Evolutionary conservation across 352 stramenopile species (phyloP).

Genomic region (Elongisporangium undulatum): DNA sequence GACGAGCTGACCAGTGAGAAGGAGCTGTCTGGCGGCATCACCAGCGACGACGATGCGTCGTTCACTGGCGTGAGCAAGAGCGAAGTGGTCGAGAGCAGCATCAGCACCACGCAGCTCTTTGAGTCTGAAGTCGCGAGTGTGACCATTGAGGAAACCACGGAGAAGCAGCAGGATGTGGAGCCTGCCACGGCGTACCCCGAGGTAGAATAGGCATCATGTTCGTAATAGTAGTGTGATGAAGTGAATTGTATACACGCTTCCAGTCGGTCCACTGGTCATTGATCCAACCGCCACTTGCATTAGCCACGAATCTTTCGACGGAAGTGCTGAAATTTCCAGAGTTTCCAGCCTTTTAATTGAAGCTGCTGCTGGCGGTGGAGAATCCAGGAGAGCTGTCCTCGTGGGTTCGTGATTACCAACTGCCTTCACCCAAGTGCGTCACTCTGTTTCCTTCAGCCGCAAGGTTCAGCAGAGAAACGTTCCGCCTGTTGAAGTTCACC

Average conservation of each 20-base stretch:
- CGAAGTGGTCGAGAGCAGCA: neutral
- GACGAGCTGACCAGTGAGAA: neutral
- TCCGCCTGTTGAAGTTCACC: neutral
- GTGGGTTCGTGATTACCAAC: neutral
- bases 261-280: neutral
- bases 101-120: neutral
- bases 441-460: too few species aligned
- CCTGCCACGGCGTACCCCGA: neutral
- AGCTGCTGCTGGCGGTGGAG: neutral
- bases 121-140: neutral
- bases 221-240: neutral
- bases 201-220: neutral
- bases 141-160: neutral
- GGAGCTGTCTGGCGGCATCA: neutral
- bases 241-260: neutral
- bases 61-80: neutral
- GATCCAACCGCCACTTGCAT: neutral
- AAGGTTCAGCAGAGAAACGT: neutral
- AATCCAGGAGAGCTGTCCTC: neutral
- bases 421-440: too few species aligned
- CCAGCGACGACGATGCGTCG: neutral
- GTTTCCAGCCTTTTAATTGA: neutral
- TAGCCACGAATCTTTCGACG: neutral
- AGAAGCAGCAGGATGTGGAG: neutral
- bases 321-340: neutral